Conservation (phyloP, 2,329 filamentous ascomycete genomes). For the Trichoderma atroviride region DNA sequence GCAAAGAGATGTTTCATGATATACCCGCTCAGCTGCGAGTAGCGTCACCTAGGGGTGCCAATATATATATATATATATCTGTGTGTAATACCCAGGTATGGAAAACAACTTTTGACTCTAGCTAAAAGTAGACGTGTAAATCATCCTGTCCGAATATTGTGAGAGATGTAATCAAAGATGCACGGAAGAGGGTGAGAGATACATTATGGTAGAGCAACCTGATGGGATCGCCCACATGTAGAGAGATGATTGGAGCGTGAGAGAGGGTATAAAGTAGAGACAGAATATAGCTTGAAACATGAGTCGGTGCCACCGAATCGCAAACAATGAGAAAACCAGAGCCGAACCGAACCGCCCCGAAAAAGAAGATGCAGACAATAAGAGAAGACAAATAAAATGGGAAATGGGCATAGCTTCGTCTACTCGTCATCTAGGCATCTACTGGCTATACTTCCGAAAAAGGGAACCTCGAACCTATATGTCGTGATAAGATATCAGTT, state of each 20-base stretch:
- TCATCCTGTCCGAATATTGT: background rate
- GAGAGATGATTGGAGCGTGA: background rate
- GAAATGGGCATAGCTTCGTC: background rate
- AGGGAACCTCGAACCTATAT: slow-evolving; percentile 77
- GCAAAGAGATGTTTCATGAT: background rate
- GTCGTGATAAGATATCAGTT: background rate
- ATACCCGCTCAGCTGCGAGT: background rate
- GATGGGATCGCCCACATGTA: background rate
- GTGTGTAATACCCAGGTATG: background rate
- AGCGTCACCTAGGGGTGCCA: background rate
- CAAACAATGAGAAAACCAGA: slow-evolving; percentile 1
- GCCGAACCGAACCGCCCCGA: background rate
- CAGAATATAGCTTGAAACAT: background rate
- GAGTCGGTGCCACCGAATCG: background rate
- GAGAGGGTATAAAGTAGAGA: slow-evolving; percentile 25
- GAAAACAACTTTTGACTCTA: background rate
- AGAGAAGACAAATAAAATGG: background rate
- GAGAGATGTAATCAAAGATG: background rate
- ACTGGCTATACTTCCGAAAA: slow-evolving; percentile 83
- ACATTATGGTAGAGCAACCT: background rate
- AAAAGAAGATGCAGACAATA: background rate
- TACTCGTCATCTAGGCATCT: slow-evolving; percentile 86
- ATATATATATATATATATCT: background rate
- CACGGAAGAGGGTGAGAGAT: background rate
- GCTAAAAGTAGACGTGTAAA: background rate